These are phyloP conservation scores for Conoideocrella luteorostrata DNA, from an alignment of 2,329 filamentous ascomycete species.

Conservation along the genomic window DNA sequence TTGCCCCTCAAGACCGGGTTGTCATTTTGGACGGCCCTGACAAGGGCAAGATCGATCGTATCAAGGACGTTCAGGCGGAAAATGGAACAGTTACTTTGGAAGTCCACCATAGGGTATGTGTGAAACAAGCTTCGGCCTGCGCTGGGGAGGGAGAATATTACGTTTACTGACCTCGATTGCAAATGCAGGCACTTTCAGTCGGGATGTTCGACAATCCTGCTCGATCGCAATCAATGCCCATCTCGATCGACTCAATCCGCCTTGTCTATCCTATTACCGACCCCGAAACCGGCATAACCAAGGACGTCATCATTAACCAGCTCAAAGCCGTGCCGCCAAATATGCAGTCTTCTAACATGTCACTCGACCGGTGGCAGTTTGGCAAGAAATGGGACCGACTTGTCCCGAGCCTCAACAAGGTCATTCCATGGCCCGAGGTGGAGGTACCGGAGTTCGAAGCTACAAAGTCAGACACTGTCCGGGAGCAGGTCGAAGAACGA, in stretches of 20 bases:
- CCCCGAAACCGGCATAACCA: slow-evolving; percentile 53
- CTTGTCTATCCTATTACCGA: slow-evolving; percentile 74
- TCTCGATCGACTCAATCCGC: slow-evolving; percentile 67
- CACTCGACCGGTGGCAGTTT: slow-evolving; percentile 32
- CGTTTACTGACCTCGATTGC: too few relatives aligned
- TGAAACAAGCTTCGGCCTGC: too few relatives aligned
- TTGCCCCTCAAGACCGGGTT: slow-evolving; percentile 69
- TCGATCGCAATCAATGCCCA: slow-evolving; percentile 31
- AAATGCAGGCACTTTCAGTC: slow-evolving; percentile 20
- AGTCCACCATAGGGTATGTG: slow-evolving; percentile 56
- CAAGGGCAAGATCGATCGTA: slow-evolving; percentile 75
- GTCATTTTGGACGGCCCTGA: slow-evolving; percentile 72
- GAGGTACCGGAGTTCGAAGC: slow-evolving; percentile 45
- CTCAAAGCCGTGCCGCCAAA: slow-evolving; percentile 48
- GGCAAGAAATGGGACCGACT: slow-evolving; percentile 45
- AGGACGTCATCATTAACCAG: slow-evolving; percentile 73
- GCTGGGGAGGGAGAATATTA: too few relatives aligned
- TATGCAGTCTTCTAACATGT: slow-evolving; percentile 40
- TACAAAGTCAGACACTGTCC: slow-evolving; percentile 62
- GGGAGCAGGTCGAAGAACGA: slow-evolving; percentile 65
- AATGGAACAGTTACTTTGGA: slow-evolving; percentile 55
- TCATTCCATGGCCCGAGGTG: slow-evolving; percentile 69
- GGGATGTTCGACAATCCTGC: slow-evolving; percentile 25
- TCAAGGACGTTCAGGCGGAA: slow-evolving; percentile 49
- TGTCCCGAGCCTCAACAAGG: slow-evolving; percentile 64